Percentiles rank a stretch among this genome's conserved stretches.
Evolutionary conservation across 352 stramenopile genomes (phyloP).

Genomic region (Phytopythium boreale): DNA sequence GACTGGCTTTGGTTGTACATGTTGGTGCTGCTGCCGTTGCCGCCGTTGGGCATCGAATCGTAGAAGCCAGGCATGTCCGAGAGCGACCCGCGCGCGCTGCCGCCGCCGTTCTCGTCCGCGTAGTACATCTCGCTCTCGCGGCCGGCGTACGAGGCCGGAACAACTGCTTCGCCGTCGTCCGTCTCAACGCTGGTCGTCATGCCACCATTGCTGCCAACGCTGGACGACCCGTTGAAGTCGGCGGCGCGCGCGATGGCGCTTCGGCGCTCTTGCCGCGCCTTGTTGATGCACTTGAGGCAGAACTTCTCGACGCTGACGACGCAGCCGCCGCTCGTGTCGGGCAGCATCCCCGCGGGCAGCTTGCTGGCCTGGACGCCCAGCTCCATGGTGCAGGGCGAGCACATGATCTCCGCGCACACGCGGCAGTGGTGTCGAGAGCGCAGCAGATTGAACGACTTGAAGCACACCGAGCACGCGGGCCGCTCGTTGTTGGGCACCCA

Average conservation of each 20-base stretch:
- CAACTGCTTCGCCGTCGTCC: conserved; percentile 14
- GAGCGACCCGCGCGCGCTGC: conserved; percentile 20
- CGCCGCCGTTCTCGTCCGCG: conserved; percentile 10
- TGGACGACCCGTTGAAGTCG: conserved; percentile 4
- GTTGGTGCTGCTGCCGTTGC: background rate
- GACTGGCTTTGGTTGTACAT: conserved; percentile 29
- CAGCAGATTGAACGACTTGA: conserved; percentile 75
- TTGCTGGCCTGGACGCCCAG: conserved; percentile 52
- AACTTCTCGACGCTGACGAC: conserved; percentile 81
- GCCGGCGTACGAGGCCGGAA: conserved; percentile 22
- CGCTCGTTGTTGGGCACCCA: conserved; percentile 73
- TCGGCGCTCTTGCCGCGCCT: conserved; percentile 52
- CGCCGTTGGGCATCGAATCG: conserved; percentile 6
- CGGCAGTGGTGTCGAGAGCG: conserved; percentile 78
- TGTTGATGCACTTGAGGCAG: conserved; percentile 77
- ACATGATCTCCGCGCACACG: conserved; percentile 84
- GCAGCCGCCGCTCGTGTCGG: conserved; percentile 43
- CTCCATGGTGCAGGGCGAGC: conserved; percentile 60
- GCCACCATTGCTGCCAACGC: conserved; percentile 4
- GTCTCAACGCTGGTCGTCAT: conserved; percentile 12
- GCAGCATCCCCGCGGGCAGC: conserved; percentile 48
- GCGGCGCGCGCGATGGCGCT: conserved; percentile 20
- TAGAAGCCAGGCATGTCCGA: conserved; percentile 21
- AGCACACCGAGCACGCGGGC: conserved; percentile 66
- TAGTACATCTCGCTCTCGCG: conserved; percentile 32